Percentiles rank a stretch among this genome's conserved stretches.
phyloP scores from a whole-genome alignment of 805 yeast genomes.

The Cyberlindnera euphorbiiphila region DNA sequence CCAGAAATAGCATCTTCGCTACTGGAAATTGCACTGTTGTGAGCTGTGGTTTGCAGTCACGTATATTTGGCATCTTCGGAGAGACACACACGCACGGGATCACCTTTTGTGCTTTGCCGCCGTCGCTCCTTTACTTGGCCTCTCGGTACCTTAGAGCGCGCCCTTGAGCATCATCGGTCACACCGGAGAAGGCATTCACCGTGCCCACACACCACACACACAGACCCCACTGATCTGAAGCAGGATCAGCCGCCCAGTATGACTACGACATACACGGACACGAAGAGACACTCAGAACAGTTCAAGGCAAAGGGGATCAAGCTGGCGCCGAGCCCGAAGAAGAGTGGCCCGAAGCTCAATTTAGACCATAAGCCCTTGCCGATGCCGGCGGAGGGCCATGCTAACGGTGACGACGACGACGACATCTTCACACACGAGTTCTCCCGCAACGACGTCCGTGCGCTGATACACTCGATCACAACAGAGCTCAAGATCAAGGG shows the following conservation, averaged over 20 bases:
- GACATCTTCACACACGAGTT: conserved; percentile 40
- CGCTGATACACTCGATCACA: conserved; percentile 66
- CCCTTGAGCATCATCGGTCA: too few relatives aligned
- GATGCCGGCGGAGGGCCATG: conserved; percentile 13
- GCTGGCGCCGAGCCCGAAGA: conserved; percentile 15
- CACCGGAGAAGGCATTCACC: too few relatives aligned
- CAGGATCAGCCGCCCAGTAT: background rate
- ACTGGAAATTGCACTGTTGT: too few relatives aligned
- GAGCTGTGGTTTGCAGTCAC: too few relatives aligned
- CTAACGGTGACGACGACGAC: conserved; percentile 15
- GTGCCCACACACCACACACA: too few relatives aligned
- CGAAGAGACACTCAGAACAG: conserved; percentile 11
- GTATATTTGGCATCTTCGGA: too few relatives aligned
- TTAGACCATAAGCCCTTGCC: conserved; percentile 18
- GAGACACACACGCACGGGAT: too few relatives aligned
- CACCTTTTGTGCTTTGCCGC: too few relatives aligned
- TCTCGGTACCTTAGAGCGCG: too few relatives aligned
- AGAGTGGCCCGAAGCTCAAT: background rate
- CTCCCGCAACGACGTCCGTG: conserved; percentile 62
- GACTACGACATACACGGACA: background rate
- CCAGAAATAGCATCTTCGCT: too few relatives aligned
- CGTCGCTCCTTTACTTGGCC: too few relatives aligned
- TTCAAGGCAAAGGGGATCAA: conserved; percentile 15
- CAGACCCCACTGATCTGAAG: too few relatives aligned
- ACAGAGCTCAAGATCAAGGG: conserved; percentile 69